Conservation (phyloP, 2,329 filamentous ascomycete genomes). For the Botrytis hyacinthi region DNA sequence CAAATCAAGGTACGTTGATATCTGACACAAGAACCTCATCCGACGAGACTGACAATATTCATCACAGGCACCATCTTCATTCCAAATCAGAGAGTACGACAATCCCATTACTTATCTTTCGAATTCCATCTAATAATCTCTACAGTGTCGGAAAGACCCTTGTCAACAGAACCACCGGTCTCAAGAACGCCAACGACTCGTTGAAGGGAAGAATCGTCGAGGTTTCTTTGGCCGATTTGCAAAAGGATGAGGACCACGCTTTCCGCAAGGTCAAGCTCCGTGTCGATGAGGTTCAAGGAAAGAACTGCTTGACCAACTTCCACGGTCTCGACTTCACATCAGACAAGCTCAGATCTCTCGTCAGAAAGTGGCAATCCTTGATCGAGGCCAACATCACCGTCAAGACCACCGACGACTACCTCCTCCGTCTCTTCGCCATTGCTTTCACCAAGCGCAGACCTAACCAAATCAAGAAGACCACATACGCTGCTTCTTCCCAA, state of each 20-base stretch:
- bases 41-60: conserved; percentile 32
- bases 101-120: conserved; percentile 21
- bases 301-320: conserved; percentile 99
- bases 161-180: conserved; percentile 98
- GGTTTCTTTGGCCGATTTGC: conserved; percentile 96
- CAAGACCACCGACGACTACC: conserved; percentile 99
- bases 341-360: conserved; percentile 98
- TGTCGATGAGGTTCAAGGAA: conserved; percentile 98
- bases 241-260: conserved; percentile 99
- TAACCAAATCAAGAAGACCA: conserved; percentile 99
- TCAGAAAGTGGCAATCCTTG: conserved; percentile 99
- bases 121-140: conserved; percentile 40
- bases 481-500: conserved; percentile 94
- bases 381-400: conserved; percentile 99
- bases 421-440: conserved; percentile 97
- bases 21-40: conserved; percentile 8
- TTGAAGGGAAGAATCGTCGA: conserved; percentile 99
- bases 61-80: conserved; percentile 82
- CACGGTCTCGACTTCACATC: conserved; percentile 99
- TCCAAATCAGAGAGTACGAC: conserved; percentile 87
- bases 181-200: conserved; percentile 99
- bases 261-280: conserved; percentile 99
- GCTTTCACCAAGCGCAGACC: conserved; percentile 98
- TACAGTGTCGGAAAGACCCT: conserved; percentile 97
- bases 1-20: conserved; percentile 74